These are phyloP conservation scores for Alisma plantagoaquatica DNA, from an alignment of 106 monocot genomes.

Conservation along the genomic window DNA sequence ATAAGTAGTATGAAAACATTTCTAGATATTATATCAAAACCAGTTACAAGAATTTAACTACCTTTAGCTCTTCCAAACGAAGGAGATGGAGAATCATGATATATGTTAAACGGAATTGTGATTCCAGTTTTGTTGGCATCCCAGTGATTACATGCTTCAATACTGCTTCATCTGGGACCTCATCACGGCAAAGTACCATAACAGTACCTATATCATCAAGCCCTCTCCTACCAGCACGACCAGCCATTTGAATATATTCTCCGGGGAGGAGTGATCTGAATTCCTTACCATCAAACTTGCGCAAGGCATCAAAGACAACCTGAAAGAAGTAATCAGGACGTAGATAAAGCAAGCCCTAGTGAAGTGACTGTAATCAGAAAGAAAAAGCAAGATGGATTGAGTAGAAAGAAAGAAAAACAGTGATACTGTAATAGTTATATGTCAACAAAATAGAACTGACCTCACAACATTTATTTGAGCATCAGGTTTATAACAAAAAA, in stretches of 20 bases:
- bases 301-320: constrained; percentile 87
- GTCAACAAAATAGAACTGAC: too few species aligned
- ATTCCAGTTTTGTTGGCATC: constrained; percentile 79
- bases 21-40: too few species aligned
- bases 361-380: neutral
- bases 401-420: too few species aligned
- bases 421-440: too few species aligned
- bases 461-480: too few species aligned
- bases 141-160: constrained; percentile 81
- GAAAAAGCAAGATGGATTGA: neutral
- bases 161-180: constrained; percentile 79
- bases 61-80: constrained; percentile 93
- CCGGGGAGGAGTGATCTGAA: constrained; percentile 78
- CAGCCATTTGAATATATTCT: constrained; percentile 99
- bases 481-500: too few species aligned
- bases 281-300: constrained; percentile 96
- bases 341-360: too few species aligned
- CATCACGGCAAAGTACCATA: constrained; percentile 87
- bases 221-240: constrained; percentile 93
- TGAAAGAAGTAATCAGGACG: constrained; percentile 7
- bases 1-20: too few species aligned
- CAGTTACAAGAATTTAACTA: too few species aligned
- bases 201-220: constrained; percentile 93
- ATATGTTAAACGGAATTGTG: constrained; percentile 88
- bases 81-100: constrained; percentile 98